Conservation (phyloP, 306 rosid genomes). For the Vachellia collinsii region DNA sequence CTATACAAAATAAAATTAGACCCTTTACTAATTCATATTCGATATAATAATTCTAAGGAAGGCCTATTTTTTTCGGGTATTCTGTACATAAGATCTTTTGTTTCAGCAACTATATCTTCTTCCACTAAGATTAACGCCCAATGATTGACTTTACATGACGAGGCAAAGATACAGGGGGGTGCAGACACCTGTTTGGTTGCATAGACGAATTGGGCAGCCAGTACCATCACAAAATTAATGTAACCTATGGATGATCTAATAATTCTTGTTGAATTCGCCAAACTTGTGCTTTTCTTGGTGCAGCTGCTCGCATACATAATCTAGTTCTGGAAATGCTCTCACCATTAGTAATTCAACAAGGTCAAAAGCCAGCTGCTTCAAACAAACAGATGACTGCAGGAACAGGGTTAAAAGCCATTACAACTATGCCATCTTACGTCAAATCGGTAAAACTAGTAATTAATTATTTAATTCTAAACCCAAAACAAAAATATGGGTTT, state of each 20-base stretch:
- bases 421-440: background rate
- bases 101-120: background rate
- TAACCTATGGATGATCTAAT: background rate
- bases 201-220: background rate
- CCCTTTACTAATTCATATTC: background rate
- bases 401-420: conserved; percentile 5
- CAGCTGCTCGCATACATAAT: conserved; percentile 46
- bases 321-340: conserved; percentile 61
- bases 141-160: background rate
- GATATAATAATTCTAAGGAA: background rate
- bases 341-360: conserved; percentile 57
- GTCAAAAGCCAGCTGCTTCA: conserved; percentile 67
- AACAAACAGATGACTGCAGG: conserved; percentile 62
- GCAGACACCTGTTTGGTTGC: background rate
- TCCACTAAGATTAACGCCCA: background rate
- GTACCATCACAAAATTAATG: background rate
- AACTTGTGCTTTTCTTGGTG: conserved; percentile 56
- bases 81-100: background rate
- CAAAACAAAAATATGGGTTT: background rate
- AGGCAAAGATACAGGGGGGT: background rate
- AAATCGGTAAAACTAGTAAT: background rate
- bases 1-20: background rate
- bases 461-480: background rate
- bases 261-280: conserved; percentile 44
- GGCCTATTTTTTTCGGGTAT: background rate